A percentile compares a stretch with the other conserved stretches of the same genome.
Conservation (phyloP, 2,329 filamentous ascomycete genomes). For the Cladosporium sp. region DNA sequence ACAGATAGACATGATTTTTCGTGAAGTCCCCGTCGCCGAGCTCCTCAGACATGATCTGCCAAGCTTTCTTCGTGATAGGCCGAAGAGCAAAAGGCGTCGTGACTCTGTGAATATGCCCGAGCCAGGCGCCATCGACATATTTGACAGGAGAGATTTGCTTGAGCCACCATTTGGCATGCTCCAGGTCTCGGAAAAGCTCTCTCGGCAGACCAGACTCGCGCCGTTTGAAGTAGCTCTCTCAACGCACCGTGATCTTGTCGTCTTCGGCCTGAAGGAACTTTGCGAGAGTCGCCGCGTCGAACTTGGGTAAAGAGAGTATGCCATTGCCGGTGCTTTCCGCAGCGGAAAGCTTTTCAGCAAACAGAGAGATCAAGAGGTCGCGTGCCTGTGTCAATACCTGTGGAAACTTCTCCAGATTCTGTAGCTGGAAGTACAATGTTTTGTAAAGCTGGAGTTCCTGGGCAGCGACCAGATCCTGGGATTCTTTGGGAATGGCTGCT, state of each 20-base stretch:
- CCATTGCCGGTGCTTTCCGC: not conserved
- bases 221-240: not conserved
- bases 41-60: constrained; percentile 50
- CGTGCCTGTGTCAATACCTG: not conserved
- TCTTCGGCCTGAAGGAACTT: not conserved
- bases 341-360: not conserved
- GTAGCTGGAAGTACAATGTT: not conserved
- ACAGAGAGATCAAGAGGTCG: not conserved
- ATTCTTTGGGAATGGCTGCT: not conserved
- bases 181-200: not conserved
- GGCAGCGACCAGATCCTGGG: not conserved
- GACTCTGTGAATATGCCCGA: not conserved
- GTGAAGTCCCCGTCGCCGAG: constrained; percentile 50
- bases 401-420: not conserved
- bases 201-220: not conserved
- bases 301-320: not conserved
- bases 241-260: not conserved
- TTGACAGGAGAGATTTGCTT: not conserved
- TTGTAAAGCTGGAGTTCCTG: not conserved
- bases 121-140: not conserved
- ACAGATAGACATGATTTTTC: constrained; percentile 49
- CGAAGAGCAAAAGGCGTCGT: not conserved
- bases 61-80: not conserved
- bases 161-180: not conserved
- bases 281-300: not conserved